phyloP scores from a whole-genome alignment of 2,329 filamentous ascomycete species.

The Chaetomiaceae sp. region DNA sequence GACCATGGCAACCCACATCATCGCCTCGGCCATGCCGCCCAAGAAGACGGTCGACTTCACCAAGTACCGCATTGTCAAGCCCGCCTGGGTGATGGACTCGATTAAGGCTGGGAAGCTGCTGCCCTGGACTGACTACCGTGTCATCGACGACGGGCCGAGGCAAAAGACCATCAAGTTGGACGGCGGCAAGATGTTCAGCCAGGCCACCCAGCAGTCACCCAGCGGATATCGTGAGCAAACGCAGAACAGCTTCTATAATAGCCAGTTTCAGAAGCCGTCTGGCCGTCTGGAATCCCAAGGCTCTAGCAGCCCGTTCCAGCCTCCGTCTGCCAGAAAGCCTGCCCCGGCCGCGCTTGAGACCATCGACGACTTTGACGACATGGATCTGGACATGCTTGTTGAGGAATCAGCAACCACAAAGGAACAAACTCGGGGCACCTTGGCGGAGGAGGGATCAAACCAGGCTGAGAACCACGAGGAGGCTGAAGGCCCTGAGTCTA shows the following conservation, averaged over 20 bases:
- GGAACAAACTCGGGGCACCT: not conserved
- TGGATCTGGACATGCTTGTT: constrained; percentile 34
- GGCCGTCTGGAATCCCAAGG: constrained; percentile 26
- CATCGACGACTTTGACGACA: constrained; percentile 38
- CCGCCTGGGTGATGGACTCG: constrained; percentile 90
- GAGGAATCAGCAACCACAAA: not conserved
- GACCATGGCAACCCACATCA: constrained; percentile 92
- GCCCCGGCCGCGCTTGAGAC: constrained; percentile 26
- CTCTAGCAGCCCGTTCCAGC: constrained; percentile 23
- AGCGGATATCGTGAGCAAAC: constrained; percentile 76
- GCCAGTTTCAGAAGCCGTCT: constrained; percentile 53
- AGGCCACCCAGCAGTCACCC: constrained; percentile 53
- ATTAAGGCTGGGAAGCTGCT: constrained; percentile 74
- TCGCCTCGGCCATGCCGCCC: constrained; percentile 82
- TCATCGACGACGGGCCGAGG: constrained; percentile 76
- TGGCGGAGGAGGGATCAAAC: not conserved
- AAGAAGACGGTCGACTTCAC: constrained; percentile 90
- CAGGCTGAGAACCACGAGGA: not conserved
- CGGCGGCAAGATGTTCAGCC: constrained; percentile 61
- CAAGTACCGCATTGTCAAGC: constrained; percentile 87
- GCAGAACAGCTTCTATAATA: constrained; percentile 76
- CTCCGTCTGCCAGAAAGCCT: constrained; percentile 18
- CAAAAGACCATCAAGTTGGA: constrained; percentile 70
- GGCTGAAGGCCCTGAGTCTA: not conserved
- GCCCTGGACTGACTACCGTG: constrained; percentile 80